phyloP scores from a whole-genome alignment of 2,329 filamentous ascomycete species.

The Colletotrichum sp. region DNA sequence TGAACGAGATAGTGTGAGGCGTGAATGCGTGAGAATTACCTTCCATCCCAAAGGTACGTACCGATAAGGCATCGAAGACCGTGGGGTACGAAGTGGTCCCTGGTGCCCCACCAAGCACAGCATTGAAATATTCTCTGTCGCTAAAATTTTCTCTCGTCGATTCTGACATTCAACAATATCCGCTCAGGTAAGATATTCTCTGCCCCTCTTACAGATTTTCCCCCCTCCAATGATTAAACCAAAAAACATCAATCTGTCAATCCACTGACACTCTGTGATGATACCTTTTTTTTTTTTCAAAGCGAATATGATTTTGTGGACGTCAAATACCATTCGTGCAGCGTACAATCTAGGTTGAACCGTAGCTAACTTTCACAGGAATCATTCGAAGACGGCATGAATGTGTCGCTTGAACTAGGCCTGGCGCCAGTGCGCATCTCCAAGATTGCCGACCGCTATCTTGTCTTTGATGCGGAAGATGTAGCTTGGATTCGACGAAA shows the following conservation, averaged over 20 bases:
- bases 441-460: slow-evolving; percentile 78
- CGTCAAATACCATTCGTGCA: not conserved
- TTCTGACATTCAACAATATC: not conserved
- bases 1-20: not conserved
- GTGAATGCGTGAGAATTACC: not conserved
- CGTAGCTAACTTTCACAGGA: not conserved
- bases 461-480: slow-evolving; percentile 86
- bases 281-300: slow-evolving; percentile 35
- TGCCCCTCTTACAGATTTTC: not conserved
- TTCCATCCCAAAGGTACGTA: not conserved
- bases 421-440: slow-evolving; percentile 74
- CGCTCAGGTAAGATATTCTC: slow-evolving; percentile 23
- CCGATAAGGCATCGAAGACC: not conserved
- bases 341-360: not conserved
- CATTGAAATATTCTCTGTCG: not conserved
- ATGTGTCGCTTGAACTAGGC: slow-evolving; percentile 28
- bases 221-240: slow-evolving; percentile 50
- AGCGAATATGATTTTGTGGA: slow-evolving; percentile 31
- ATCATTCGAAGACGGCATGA: not conserved
- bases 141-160: not conserved
- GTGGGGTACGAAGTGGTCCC: not conserved
- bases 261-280: slow-evolving; percentile 58
- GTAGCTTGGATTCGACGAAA: slow-evolving; percentile 79
- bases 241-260: slow-evolving; percentile 58
- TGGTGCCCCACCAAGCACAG: not conserved